Evolutionary conservation across 2,329 filamentous ascomycete genomes (phyloP).

Genomic region (Neocucurbitaria cava): DNA sequence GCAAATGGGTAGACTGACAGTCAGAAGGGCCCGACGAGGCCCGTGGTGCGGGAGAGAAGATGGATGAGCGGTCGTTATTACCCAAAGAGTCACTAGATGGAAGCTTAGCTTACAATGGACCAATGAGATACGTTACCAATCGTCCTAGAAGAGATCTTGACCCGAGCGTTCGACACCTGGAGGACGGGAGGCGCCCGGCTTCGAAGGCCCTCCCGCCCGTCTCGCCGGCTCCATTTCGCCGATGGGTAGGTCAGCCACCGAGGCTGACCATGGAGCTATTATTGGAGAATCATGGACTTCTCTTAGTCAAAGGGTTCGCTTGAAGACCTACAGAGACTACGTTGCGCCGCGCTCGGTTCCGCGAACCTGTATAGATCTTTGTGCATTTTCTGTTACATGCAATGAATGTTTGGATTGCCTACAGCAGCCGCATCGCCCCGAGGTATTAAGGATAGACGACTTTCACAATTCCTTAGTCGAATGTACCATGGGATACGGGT

Average conservation of each 20-base stretch:
- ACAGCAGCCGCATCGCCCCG: background rate
- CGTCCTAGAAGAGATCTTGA: background rate
- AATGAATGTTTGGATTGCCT: background rate
- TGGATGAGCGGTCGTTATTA: background rate
- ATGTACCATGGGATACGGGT: too few species aligned
- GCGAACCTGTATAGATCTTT: background rate
- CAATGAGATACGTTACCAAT: background rate
- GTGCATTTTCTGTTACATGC: background rate
- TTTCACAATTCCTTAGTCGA: too few species aligned
- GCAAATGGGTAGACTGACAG: background rate
- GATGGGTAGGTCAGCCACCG: conserved; percentile 1
- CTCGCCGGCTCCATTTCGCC: conserved; percentile 3
- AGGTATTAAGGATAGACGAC: too few species aligned
- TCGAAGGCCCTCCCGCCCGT: background rate
- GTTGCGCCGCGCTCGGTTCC: background rate
- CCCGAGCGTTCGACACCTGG: background rate
- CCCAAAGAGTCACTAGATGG: background rate
- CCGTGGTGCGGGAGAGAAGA: background rate
- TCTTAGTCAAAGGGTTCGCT: background rate
- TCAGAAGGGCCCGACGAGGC: background rate
- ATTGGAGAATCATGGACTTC: background rate
- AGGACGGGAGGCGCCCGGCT: background rate
- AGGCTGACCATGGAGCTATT: background rate
- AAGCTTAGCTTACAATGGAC: background rate
- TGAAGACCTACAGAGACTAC: background rate